Evolutionary conservation across 2,329 filamentous ascomycete genomes (phyloP), one percentile per base, ranked within the genome.

Genomic region (Pyrenophora seminiperda): DNA sequence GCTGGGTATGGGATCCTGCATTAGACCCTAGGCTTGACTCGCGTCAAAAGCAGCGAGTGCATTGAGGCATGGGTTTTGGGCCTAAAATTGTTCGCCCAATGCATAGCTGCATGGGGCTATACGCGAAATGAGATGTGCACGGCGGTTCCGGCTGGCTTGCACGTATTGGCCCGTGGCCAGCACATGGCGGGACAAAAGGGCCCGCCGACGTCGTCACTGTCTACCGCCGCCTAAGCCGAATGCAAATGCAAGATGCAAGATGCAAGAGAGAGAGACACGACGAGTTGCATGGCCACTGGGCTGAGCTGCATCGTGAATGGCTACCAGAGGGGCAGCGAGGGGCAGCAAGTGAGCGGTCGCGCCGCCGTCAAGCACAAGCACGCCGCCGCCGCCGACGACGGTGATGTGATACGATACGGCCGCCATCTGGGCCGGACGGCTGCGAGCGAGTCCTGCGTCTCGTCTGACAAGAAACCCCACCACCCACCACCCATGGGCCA

Each of bases 91-190:
- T 58, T 63, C 62, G 63, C 63, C 67, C 67, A 65, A 66, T 62
- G 54, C 57, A 61, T 65, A 64, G 63, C 63, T 64, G 66, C 62
- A 61, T 60, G 56, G 41, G 51, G 44, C 58, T 59, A 57, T 63
- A 65, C 56, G 57, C 63, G 67, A 71, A 65, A 71, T 71, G 66
- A 71, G 65, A 71, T 67, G 62, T 59, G 61, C 67, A 59, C 63
- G 59, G 55, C 57, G 53, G 53, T 41, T 47, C 48, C 56, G 53
- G 61, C 62, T 64, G 56, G 59, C 59, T 19, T 59, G 11, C 19
- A 50, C 32, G 47, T 39, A 50, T 62, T 59, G 54, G 59, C 58
- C 56, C 39, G 47, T 42, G 49, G 42, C 42, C 47, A 50, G 47
- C 53, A 48, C 40, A 50, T 53, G 53, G 59, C 62, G 64, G 58